Conservation (phyloP, 345 rosid species). For the Atalantia buxifolia region DNA sequence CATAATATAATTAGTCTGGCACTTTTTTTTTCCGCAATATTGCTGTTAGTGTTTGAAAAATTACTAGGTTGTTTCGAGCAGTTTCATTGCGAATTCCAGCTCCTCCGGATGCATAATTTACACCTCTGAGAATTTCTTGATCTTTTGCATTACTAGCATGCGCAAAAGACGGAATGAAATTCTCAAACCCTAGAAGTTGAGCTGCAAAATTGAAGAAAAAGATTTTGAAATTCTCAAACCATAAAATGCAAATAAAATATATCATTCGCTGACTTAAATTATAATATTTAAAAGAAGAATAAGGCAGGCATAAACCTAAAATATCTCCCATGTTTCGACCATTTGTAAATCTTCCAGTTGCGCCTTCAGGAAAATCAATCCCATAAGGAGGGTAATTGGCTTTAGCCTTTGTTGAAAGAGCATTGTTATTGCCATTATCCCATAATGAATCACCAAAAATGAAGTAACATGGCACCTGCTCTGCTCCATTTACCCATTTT, state of each 20-base stretch:
- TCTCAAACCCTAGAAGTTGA: conserved; percentile 33
- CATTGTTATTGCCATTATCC: conserved; percentile 66
- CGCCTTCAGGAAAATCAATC: conserved; percentile 45
- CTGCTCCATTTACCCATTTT: too few relatives aligned
- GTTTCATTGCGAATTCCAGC: conserved; percentile 5
- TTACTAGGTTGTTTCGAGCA: not conserved
- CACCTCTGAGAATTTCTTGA: not conserved
- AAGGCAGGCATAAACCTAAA: conserved; percentile 25
- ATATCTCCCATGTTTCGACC: conserved; percentile 49
- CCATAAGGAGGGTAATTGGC: conserved; percentile 61
- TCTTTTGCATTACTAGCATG: conserved; percentile 6
- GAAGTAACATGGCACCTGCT: not conserved
- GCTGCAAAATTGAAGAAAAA: conserved; percentile 20
- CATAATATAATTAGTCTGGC: too few relatives aligned
- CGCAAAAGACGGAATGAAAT: conserved; percentile 32
- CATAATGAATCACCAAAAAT: conserved; percentile 64
- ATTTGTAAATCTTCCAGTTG: conserved; percentile 63
- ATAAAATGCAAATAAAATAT: too few relatives aligned
- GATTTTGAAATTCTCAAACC: too few relatives aligned
- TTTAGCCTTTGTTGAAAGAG: conserved; percentile 42
- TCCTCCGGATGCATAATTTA: conserved; percentile 2
- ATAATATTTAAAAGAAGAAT: not conserved
- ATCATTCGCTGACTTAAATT: too few relatives aligned
- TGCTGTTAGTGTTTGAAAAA: not conserved
- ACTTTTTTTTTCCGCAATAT: too few relatives aligned